A percentile compares a stretch with the other conserved stretches of the same genome.
Conservation (phyloP, 2,329 filamentous ascomycete species). For the Pseudogymnoascus sp. region DNA sequence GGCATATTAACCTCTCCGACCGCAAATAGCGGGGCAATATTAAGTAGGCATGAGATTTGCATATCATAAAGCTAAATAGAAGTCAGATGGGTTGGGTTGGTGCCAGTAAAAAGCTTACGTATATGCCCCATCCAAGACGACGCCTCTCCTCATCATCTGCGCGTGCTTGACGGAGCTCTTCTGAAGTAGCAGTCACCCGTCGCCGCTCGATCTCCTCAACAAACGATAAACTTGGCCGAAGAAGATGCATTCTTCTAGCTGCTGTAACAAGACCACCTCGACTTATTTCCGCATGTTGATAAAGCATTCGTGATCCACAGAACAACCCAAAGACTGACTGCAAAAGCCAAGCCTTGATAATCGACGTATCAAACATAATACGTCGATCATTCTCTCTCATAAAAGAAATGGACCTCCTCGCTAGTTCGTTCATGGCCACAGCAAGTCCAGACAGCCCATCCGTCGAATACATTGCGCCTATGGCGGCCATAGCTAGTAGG, state of each 20-base stretch:
- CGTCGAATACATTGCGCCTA: conserved; percentile 14
- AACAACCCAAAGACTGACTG: conserved; percentile 15
- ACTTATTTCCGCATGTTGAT: conserved; percentile 16
- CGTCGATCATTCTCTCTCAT: conserved; percentile 14
- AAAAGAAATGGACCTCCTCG: conserved; percentile 13
- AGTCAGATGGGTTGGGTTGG: background rate
- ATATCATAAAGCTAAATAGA: conserved; percentile 9
- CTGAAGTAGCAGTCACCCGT: conserved; percentile 8
- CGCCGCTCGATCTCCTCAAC: conserved; percentile 15
- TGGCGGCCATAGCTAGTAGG: conserved; percentile 11
- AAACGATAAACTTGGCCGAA: conserved; percentile 14
- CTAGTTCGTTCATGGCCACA: conserved; percentile 14
- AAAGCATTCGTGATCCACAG: conserved; percentile 15
- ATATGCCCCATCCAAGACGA: conserved; percentile 14
- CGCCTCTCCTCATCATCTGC: conserved; percentile 14
- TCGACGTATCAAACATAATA: conserved; percentile 14
- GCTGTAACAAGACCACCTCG: conserved; percentile 15
- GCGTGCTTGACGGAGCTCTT: conserved; percentile 12
- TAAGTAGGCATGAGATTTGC: conserved; percentile 11
- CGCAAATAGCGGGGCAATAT: conserved; percentile 13
- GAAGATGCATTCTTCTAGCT: conserved; percentile 16
- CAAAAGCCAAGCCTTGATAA: conserved; percentile 14
- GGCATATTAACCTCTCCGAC: conserved; percentile 13
- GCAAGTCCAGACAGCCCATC: conserved; percentile 12
- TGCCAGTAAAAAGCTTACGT: conserved; percentile 4